A percentile compares a stretch with the other conserved stretches of the same genome.
Conservation (phyloP, 805 yeast genomes). For the Wickerhamiella musiphila region DNA sequence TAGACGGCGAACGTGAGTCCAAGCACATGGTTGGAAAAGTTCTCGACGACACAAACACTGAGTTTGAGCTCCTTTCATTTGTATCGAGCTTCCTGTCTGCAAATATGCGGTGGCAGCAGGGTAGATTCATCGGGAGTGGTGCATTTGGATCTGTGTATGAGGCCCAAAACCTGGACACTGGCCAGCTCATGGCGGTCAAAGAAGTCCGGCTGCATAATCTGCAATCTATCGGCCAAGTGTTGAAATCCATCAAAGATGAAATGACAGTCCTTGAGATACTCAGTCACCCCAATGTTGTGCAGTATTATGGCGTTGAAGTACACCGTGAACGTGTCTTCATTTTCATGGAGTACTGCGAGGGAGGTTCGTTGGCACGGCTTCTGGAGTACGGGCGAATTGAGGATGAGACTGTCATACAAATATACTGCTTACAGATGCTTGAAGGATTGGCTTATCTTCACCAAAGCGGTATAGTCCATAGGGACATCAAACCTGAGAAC, state of each 20-base stretch:
- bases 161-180: slow-evolving; percentile 83
- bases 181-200: slow-evolving; percentile 92
- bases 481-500: slow-evolving; percentile 94
- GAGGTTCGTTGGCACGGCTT: slow-evolving; percentile 75
- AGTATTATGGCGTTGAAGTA: slow-evolving; percentile 92
- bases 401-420: slow-evolving; percentile 83
- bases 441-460: slow-evolving; percentile 93
- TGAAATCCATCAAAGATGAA: slow-evolving; percentile 83
- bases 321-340: slow-evolving; percentile 89
- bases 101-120: slow-evolving; percentile 94
- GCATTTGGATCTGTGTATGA: slow-evolving; percentile 89
- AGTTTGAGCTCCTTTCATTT: slow-evolving; percentile 69
- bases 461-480: slow-evolving; percentile 86
- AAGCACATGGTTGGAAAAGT: slow-evolving; percentile 65
- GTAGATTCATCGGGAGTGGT: slow-evolving; percentile 85
- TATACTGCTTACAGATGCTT: slow-evolving; percentile 77
- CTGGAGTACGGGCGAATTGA: slow-evolving; percentile 87
- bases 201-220: slow-evolving; percentile 83
- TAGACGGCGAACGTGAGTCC: slow-evolving; percentile 40
- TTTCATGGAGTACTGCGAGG: slow-evolving; percentile 95
- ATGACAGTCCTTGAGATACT: slow-evolving; percentile 92
- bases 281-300: slow-evolving; percentile 91
- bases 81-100: slow-evolving; percentile 80
- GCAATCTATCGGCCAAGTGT: slow-evolving; percentile 65
- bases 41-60: slow-evolving; percentile 70